A percentile compares a stretch with the other conserved stretches of the same genome.
These are phyloP conservation scores for Cladophialophora bantiana DNA, from an alignment of 2,329 filamentous ascomycete genomes.

Conservation along the genomic window DNA sequence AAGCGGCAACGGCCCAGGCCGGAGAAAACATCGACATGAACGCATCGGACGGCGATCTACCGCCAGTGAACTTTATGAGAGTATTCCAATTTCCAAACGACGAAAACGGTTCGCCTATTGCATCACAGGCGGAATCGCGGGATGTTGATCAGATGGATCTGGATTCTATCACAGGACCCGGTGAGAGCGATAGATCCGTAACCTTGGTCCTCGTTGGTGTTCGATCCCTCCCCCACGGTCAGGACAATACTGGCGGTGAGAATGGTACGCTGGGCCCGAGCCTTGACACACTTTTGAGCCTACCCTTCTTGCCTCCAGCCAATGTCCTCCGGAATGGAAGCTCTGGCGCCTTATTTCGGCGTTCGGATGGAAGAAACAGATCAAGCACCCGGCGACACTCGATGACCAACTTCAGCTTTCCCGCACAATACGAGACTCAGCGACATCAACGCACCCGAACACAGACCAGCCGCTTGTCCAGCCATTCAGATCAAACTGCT, in stretches of 20 bases:
- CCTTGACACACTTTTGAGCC: conserved; percentile 54
- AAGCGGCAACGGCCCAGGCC: conserved; percentile 65
- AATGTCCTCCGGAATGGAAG: conserved; percentile 53
- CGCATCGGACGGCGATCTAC: conserved; percentile 52
- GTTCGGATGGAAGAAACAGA: conserved; percentile 62
- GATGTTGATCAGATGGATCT: conserved; percentile 49
- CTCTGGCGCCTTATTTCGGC: conserved; percentile 59
- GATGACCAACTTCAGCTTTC: conserved; percentile 60
- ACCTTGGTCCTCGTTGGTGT: conserved; percentile 75
- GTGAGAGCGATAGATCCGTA: conserved; percentile 64
- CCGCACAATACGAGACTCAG: conserved; percentile 60
- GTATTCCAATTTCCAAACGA: conserved; percentile 72
- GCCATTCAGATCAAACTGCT: conserved; percentile 19
- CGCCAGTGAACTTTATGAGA: conserved; percentile 71
- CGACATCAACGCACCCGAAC: conserved; percentile 56
- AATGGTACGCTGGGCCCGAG: conserved; percentile 46
- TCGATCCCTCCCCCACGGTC: conserved; percentile 65
- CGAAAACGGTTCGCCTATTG: conserved; percentile 43
- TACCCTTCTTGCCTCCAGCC: conserved; percentile 54
- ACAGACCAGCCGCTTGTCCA: conserved; percentile 26
- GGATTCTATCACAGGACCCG: conserved; percentile 52
- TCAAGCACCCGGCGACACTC: conserved; percentile 62
- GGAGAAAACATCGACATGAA: conserved; percentile 50
- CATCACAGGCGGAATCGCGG: conserved; percentile 41
- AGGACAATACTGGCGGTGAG: conserved; percentile 52